A percentile compares a stretch with the other conserved stretches of the same genome.
Conservation (phyloP, 73 alveolate species). For the Paramecium octaurelia region DNA sequence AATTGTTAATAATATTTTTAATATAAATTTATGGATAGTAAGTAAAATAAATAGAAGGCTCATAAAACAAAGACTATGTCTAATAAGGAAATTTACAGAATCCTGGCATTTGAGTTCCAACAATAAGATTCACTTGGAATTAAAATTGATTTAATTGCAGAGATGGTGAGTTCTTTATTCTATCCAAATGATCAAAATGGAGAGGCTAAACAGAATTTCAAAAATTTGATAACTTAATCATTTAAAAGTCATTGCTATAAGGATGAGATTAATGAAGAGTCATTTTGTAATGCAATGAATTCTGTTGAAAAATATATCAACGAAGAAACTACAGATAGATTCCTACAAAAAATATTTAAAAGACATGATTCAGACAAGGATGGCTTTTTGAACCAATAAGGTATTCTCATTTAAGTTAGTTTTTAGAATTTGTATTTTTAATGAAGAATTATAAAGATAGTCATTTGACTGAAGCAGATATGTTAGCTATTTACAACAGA, state of each 20-base stretch:
- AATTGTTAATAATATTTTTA: background rate
- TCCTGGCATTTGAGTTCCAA: slow-evolving; percentile 54
- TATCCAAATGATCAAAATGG: slow-evolving; percentile 62
- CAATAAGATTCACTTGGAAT: slow-evolving; percentile 58
- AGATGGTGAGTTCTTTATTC: slow-evolving; percentile 58
- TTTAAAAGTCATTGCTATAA: slow-evolving; percentile 52
- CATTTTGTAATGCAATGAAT: slow-evolving; percentile 61
- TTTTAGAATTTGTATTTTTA: slow-evolving; percentile 33
- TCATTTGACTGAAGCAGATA: slow-evolving; percentile 47
- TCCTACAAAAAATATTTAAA: slow-evolving; percentile 51
- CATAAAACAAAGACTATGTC: slow-evolving; percentile 36
- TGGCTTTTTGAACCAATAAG: slow-evolving; percentile 41
- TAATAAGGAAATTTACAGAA: slow-evolving; percentile 54
- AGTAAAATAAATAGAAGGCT: background rate
- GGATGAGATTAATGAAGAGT: slow-evolving; percentile 54
- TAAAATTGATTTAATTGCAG: slow-evolving; percentile 53
- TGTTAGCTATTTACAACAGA: slow-evolving; percentile 52
- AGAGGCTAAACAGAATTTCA: slow-evolving; percentile 55
- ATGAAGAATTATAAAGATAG: slow-evolving; percentile 60
- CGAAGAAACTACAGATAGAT: slow-evolving; percentile 61
- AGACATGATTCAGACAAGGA: slow-evolving; percentile 57
- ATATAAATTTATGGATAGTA: background rate
- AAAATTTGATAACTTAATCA: slow-evolving; percentile 38
- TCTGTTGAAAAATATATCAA: slow-evolving; percentile 62
- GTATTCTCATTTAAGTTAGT: background rate